These are phyloP conservation scores for Arthrinium phaeospermum DNA, from an alignment of 2,329 filamentous ascomycete species.

Conservation along the genomic window DNA sequence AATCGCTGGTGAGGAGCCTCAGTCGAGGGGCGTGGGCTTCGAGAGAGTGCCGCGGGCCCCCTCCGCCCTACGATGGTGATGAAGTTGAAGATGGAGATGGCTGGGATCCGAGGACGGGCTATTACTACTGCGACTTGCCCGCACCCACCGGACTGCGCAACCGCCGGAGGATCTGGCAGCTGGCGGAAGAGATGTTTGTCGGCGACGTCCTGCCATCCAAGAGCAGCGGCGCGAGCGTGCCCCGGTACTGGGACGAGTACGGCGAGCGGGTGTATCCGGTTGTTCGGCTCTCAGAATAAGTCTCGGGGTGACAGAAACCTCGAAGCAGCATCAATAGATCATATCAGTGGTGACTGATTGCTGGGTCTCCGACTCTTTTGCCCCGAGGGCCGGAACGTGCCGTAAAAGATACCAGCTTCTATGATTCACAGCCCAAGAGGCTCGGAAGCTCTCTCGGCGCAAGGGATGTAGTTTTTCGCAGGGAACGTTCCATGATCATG, in stretches of 20 bases:
- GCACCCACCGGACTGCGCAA: conserved; percentile 29
- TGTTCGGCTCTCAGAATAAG: background rate
- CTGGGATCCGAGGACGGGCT: background rate
- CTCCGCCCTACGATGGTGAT: background rate
- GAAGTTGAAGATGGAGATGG: background rate
- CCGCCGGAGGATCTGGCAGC: conserved; percentile 30
- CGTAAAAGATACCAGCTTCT: background rate
- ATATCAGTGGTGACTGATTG: background rate
- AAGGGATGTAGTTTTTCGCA: background rate
- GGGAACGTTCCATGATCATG: background rate
- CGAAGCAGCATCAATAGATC: background rate
- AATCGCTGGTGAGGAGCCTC: conserved; percentile 29
- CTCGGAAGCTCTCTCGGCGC: background rate
- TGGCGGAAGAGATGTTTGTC: conserved; percentile 32
- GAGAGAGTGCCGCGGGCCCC: background rate
- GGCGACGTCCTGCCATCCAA: conserved; percentile 26
- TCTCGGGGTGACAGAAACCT: background rate
- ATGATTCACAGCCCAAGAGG: background rate
- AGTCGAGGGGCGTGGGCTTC: conserved; percentile 23
- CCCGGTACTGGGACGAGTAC: conserved; percentile 30
- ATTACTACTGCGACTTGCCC: conserved; percentile 18
- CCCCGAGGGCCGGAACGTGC: background rate
- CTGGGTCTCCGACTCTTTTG: background rate
- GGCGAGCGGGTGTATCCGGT: conserved; percentile 26
- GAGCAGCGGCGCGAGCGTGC: conserved; percentile 22